Evolutionary conservation across 805 yeast species (phyloP).

Genomic region (Ogataea angusta): DNA sequence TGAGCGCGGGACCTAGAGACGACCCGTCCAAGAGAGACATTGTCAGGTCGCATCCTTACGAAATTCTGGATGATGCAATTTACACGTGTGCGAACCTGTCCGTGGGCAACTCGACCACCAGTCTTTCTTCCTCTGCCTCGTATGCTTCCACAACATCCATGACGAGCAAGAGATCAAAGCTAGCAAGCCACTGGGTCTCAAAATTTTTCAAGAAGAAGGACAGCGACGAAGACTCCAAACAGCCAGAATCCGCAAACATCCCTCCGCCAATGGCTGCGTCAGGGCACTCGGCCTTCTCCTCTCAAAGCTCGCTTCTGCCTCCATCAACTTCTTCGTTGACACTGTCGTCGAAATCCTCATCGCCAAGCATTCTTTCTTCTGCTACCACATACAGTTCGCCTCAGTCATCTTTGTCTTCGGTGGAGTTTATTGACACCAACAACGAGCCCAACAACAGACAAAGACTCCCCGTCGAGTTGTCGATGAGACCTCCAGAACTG

Average conservation of each 20-base stretch:
- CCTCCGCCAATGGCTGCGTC: neutral
- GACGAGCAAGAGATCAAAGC: slow-evolving; percentile 11
- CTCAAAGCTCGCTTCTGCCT: slow-evolving; percentile 15
- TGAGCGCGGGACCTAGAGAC: slow-evolving; percentile 26
- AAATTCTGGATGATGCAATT: slow-evolving; percentile 63
- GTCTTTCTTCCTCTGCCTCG: slow-evolving; percentile 11
- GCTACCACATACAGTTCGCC: slow-evolving; percentile 27
- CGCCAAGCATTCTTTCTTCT: slow-evolving; percentile 28
- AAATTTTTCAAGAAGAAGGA: slow-evolving; percentile 26
- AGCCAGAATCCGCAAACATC: neutral
- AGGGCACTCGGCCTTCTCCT: neutral
- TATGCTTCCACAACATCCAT: slow-evolving; percentile 5
- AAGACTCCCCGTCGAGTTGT: slow-evolving; percentile 43
- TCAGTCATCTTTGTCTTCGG: slow-evolving; percentile 28
- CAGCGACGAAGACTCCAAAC: slow-evolving; percentile 1
- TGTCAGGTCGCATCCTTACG: slow-evolving; percentile 56
- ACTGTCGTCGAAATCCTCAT: slow-evolving; percentile 28
- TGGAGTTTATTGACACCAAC: slow-evolving; percentile 17
- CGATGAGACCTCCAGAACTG: slow-evolving; percentile 27
- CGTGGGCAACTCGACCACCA: slow-evolving; percentile 7
- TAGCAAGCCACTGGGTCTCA: slow-evolving; percentile 25
- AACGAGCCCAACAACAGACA: slow-evolving; percentile 12
- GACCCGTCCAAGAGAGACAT: slow-evolving; percentile 29
- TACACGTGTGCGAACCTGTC: slow-evolving; percentile 36
- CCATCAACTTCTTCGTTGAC: slow-evolving; percentile 18